Evolutionary conservation across 1,139 yeast species (phyloP).

Genomic region (Debaryomyces udenii): DNA sequence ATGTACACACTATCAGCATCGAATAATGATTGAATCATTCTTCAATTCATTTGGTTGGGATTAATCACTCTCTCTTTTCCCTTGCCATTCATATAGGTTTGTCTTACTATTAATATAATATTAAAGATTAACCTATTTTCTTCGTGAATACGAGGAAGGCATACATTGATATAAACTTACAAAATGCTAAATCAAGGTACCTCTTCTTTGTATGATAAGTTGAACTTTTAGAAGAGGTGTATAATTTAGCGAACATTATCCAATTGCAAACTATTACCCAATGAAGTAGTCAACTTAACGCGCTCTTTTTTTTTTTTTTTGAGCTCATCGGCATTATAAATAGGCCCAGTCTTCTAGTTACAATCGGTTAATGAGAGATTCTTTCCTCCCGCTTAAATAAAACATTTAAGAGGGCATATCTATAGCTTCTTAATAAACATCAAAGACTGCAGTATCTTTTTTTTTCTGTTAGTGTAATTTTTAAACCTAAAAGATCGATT

Average conservation of each 20-base stretch:
- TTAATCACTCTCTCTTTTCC: too few species aligned
- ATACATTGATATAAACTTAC: neutral
- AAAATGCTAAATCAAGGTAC: constrained; percentile 14
- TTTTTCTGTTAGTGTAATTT: constrained; percentile 11
- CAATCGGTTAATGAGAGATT: constrained; percentile 9
- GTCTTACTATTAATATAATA: constrained; percentile 1
- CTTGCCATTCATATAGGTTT: constrained; percentile 7
- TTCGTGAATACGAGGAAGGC: constrained; percentile 3
- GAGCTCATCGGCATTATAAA: constrained; percentile 19
- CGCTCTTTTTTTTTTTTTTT: constrained; percentile 11
- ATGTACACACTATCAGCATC: neutral
- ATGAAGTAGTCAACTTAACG: constrained; percentile 27
- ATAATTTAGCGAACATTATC: constrained; percentile 30
- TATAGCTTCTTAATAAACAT: constrained; percentile 17
- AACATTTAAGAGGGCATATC: constrained; percentile 50
- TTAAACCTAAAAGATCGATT: neutral
- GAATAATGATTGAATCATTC: too few species aligned
- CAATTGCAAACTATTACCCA: constrained; percentile 19
- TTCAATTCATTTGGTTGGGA: too few species aligned
- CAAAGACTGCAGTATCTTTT: neutral
- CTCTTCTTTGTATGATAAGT: constrained; percentile 7
- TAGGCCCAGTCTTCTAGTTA: constrained; percentile 13
- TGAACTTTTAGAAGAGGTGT: constrained; percentile 24
- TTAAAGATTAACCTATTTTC: constrained; percentile 3
- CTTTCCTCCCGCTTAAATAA: constrained; percentile 55